phyloP scores from a whole-genome alignment of 495 filamentous ascomycete genomes.

The Poronia punctata region DNA sequence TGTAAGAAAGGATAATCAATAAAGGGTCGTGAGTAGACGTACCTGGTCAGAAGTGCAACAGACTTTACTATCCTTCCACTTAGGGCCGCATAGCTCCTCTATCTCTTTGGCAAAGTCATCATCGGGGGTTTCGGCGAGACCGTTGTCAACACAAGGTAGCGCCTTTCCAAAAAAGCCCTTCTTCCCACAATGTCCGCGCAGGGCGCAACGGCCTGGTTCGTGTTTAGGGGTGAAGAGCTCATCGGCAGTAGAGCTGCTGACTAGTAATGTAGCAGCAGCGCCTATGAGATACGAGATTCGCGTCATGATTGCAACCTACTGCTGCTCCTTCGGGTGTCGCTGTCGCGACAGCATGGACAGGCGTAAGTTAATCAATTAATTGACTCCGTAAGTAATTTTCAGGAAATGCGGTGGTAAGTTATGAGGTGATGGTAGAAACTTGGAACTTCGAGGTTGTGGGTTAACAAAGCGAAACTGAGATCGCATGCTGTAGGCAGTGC shows the following conservation, averaged over 20 bases:
- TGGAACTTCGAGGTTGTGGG: too few relatives aligned
- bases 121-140: constrained; percentile 64
- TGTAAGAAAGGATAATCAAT: not conserved
- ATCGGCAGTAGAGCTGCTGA: constrained; percentile 23
- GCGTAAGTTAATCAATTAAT: too few relatives aligned
- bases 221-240: constrained; percentile 55
- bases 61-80: constrained; percentile 75
- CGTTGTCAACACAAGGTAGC: constrained; percentile 93
- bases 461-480: too few relatives aligned
- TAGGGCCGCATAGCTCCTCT: constrained; percentile 74
- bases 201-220: constrained; percentile 82
- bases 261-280: constrained; percentile 28
- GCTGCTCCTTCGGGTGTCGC: not conserved
- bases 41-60: constrained; percentile 84
- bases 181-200: constrained; percentile 85
- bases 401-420: too few relatives aligned
- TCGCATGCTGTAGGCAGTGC: too few relatives aligned
- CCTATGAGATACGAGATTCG: constrained; percentile 28
- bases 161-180: constrained; percentile 79
- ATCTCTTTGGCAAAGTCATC: constrained; percentile 63
- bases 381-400: too few relatives aligned
- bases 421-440: too few relatives aligned
- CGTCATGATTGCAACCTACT: constrained; percentile 21
- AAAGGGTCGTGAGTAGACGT: constrained; percentile 15
- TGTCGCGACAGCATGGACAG: not conserved